Percentiles rank a stretch among this genome's conserved stretches.
phyloP scores from a whole-genome alignment of 148 eudicot genomes.

The Silene uniflora region DNA sequence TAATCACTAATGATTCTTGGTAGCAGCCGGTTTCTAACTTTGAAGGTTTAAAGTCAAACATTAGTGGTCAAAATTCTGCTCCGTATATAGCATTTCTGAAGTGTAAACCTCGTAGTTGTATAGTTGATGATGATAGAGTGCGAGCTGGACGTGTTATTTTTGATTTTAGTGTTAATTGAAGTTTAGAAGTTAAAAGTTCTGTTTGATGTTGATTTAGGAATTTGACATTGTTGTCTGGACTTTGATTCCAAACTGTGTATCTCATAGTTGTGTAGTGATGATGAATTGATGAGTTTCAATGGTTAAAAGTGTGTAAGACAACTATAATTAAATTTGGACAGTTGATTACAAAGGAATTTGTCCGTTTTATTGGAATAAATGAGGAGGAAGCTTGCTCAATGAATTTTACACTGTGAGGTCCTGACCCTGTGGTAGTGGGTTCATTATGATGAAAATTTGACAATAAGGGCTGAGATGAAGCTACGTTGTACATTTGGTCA shows the following conservation, averaged over 20 bases:
- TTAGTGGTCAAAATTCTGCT: neutral
- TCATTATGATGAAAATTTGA: neutral
- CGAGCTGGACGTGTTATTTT: too few species aligned
- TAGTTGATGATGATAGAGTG: neutral
- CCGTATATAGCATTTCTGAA: neutral
- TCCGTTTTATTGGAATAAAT: neutral
- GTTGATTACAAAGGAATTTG: too few species aligned
- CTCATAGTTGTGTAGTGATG: neutral
- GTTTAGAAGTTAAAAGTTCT: too few species aligned
- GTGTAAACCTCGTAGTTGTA: neutral
- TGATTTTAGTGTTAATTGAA: neutral
- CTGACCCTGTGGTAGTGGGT: neutral
- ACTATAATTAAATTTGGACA: too few species aligned
- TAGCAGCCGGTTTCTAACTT: neutral
- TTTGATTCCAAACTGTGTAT: neutral
- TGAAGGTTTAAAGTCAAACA: neutral
- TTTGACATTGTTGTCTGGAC: too few species aligned
- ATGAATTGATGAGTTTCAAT: too few species aligned
- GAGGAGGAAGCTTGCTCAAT: neutral
- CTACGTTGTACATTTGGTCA: neutral
- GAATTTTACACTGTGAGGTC: neutral
- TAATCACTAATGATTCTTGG: neutral
- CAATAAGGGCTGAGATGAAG: neutral
- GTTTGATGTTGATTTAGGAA: too few species aligned
- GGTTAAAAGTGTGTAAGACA: too few species aligned